Evolutionary conservation across 2,329 filamentous ascomycete genomes (phyloP).

Genomic region (Hypoxylon sp.): DNA sequence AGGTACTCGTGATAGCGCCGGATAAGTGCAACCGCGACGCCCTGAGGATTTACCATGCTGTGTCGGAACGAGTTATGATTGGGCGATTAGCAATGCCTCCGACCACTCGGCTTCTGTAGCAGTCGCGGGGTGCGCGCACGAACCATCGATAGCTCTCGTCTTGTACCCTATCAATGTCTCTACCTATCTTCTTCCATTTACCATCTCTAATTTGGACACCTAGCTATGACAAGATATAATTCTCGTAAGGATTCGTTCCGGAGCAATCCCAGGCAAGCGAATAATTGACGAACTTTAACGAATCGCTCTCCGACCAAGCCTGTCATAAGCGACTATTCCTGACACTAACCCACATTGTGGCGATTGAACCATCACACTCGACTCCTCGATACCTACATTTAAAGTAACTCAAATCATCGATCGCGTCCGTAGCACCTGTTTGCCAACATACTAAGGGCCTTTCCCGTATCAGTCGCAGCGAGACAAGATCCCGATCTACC

Average conservation of each 20-base stretch:
- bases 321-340: background rate
- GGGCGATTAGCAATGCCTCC: conserved; percentile 18
- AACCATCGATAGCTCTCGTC: conserved; percentile 28
- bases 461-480: conserved; percentile 7
- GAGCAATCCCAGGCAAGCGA: background rate
- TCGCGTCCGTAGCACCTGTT: conserved; percentile 18
- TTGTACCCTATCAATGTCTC: conserved; percentile 4
- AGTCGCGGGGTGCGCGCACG: conserved; percentile 38
- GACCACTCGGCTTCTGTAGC: conserved; percentile 27
- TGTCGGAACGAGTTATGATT: conserved; percentile 35
- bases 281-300: background rate
- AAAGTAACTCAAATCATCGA: conserved; percentile 15
- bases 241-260: background rate
- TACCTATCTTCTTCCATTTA: conserved; percentile 29
- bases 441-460: background rate
- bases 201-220: conserved; percentile 21
- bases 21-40: conserved; percentile 3
- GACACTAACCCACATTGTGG: background rate
- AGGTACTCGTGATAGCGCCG: background rate
- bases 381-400: conserved; percentile 7
- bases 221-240: background rate
- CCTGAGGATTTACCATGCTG: conserved; percentile 42
- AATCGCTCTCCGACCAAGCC: background rate
- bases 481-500: conserved; percentile 4
- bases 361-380: conserved; percentile 6